These are phyloP conservation scores for Tuber calosporum DNA, from an alignment of 495 filamentous ascomycete genomes.

Conservation along the genomic window DNA sequence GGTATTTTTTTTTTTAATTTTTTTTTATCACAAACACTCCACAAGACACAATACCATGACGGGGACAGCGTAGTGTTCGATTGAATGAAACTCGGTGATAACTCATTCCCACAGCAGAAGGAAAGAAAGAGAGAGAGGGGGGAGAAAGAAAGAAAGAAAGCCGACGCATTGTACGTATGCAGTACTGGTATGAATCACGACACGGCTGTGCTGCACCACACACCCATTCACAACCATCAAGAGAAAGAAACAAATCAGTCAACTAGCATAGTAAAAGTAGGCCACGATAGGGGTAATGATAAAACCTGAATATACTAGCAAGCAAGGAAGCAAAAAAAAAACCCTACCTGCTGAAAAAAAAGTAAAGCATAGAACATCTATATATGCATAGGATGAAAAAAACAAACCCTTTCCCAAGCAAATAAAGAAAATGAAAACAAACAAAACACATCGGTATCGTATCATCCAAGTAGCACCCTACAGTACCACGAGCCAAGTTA, in stretches of 20 bases:
- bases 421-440: not conserved
- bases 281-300: not conserved
- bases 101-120: not conserved
- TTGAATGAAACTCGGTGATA: not conserved
- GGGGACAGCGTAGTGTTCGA: not conserved
- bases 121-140: not conserved
- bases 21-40: not conserved
- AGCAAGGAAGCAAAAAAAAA: not conserved
- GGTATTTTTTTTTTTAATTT: not conserved
- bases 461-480: not conserved
- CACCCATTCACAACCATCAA: not conserved
- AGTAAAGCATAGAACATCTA: not conserved
- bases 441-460: not conserved
- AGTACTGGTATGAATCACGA: too few relatives aligned
- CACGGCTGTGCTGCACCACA: not conserved
- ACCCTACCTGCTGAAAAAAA: not conserved
- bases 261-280: not conserved
- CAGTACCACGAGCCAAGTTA: not conserved
- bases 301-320: not conserved
- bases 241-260: not conserved
- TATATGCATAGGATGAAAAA: not conserved
- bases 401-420: not conserved
- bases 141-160: not conserved
- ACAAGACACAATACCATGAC: not conserved
- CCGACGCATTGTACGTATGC: not conserved